Conservation (phyloP, 305 asterid species). For the Fraxinus floribunda region DNA sequence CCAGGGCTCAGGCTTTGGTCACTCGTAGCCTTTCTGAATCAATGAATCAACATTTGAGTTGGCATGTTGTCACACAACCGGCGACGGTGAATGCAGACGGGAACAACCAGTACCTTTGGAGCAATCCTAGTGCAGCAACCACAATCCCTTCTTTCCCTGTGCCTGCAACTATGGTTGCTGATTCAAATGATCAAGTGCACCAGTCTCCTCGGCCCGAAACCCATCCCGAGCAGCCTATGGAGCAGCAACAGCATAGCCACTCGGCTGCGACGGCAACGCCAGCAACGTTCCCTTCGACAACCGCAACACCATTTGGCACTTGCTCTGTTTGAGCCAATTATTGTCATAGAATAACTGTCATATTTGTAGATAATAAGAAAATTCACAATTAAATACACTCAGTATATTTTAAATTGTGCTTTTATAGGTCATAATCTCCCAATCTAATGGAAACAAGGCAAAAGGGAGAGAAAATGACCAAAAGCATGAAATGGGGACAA, state of each 20-base stretch:
- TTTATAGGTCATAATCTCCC: no score
- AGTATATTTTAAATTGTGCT: no score
- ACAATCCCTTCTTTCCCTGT: conserved; percentile 21
- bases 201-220: conserved; percentile 29
- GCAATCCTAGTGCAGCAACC: conserved; percentile 9
- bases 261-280: conserved; percentile 18
- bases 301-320: no score
- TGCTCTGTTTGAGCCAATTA: no score
- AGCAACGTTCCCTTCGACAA: neutral
- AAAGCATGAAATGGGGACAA: no score
- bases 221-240: conserved; percentile 20
- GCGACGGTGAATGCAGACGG: conserved; percentile 22
- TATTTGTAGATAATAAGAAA: no score
- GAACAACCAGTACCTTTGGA: conserved; percentile 24
- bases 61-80: conserved; percentile 24
- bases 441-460: no score
- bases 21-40: conserved; percentile 31
- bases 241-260: conserved; percentile 37
- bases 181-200: conserved; percentile 5
- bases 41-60: conserved; percentile 25
- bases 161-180: neutral
- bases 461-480: no score
- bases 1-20: conserved; percentile 26
- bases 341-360: no score
- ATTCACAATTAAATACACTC: no score